Evolutionary conservation across 1,284 basidiomycete species (phyloP), one percentile per base, ranked within the genome.

Genomic region (Marasmius fiardii): DNA sequence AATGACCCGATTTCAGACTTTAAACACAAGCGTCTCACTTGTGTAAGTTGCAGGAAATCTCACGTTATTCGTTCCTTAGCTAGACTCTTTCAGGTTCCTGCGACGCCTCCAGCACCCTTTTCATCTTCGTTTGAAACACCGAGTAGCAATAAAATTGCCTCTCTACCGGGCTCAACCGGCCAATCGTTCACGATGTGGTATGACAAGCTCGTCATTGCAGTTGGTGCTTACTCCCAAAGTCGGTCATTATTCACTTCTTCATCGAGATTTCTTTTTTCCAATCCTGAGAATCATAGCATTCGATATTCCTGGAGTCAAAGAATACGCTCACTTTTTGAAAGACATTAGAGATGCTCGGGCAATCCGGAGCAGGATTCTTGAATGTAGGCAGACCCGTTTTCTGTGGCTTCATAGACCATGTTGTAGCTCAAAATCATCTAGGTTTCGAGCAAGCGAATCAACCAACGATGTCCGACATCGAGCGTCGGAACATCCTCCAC

Each of bases 191-290:
- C 75, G 12, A 51, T 93, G 57, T 70, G 70, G 51, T 93, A 89
- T 65, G 92, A 95, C 71, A 91, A 90, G 68, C 79, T 96, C 5
- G 83, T 95, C 45, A 84, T 95, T 53, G 84, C 90, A 1, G 90
- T 93, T 1, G 93, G 93, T 0, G 85, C 88, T 52, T 94, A 95
- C 69, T 85, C 83, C 1, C 91, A 93, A 64, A 94, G 86, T 85
- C 56, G 72, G 80, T 51, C 64, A 48, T 3, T 70, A 69, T 1
- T 66, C 37, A 48, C 34, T 44, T 52, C 23, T 28, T 28, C 31
- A 35, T 16, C 7, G 24, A 43, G 8, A 47, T 37, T 14, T 14
- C 60, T 12, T 35, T 26, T 14, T 43, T 37, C 43, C 24, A 34
- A 24, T 14, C 28, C 21, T 18, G 47, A 52, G 57, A 21, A 41